Evolutionary conservation across 495 filamentous ascomycete species (phyloP), one percentile per base, ranked within the genome.

Genomic region (Aspergillus heteromorphus): DNA sequence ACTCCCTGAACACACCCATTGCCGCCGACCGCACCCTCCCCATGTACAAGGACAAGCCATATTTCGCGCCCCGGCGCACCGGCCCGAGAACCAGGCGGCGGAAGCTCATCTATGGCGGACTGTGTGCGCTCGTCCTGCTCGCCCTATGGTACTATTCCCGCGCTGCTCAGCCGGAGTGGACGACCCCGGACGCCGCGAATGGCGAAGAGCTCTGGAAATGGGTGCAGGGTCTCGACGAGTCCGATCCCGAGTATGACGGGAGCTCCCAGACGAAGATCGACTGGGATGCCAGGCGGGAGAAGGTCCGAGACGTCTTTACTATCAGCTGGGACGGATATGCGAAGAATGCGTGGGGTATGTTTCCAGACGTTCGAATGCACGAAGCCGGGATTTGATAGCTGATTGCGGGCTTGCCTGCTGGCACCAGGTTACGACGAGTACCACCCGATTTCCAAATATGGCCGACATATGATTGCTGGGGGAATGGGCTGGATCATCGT

Each of bases 41-140:
- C 36, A 87, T 97, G 85, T 99, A 99, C 72, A 99, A 99, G 76
- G 93, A 99, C 71, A 99, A 99, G 65, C 93, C 93, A 20, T 95
- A 90, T 65, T 78, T 76, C 40, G 60, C 67, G 27, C 73, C 75
- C 8, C 68, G 71, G 49, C 73, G 75, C 34, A 76, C 73, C 7
- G 72, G 69, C 14, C 71, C 72, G 13, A 60, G 67, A 30, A 56
- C 55, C 30, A 51, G 68, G 38, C 65, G 69, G 57, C 65, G 59
- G 34, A 64, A 56, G 14, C 43, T 71, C 1, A 48, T 69, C 13
- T 66, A 68, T 45, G 45, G 54, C 21, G 60, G 57, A 8, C 25
- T 64, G 6, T 34, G 48, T 16, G 23, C 68, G 13, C 64, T 71
- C 49, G 83, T 48, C 66, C 70, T 60, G 53, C 78, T 55, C 25